Percentiles rank a stretch among this genome's conserved stretches.
These are phyloP conservation scores for Dipodascopsis uninucleata DNA, from an alignment of 805 yeast genomes.

Conservation along the genomic window DNA sequence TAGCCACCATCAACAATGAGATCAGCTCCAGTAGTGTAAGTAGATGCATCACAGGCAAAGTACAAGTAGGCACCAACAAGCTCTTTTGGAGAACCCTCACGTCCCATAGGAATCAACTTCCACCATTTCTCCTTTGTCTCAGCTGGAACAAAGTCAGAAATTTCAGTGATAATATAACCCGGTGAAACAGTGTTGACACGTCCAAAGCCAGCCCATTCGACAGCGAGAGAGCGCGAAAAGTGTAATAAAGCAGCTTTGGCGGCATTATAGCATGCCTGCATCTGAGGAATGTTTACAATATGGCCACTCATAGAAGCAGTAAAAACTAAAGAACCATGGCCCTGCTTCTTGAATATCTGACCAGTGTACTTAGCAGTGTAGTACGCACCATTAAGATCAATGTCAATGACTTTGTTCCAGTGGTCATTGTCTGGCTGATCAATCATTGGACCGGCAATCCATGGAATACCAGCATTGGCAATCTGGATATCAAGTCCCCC, in stretches of 20 bases:
- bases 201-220: conserved; percentile 89
- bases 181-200: conserved; percentile 79
- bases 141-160: conserved; percentile 34
- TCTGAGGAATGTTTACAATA: conserved; percentile 81
- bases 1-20: conserved; percentile 68
- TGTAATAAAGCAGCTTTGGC: conserved; percentile 83
- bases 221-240: conserved; percentile 70
- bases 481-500: conserved; percentile 79
- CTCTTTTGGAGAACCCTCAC: conserved; percentile 71
- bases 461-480: conserved; percentile 86
- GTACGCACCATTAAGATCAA: conserved; percentile 77
- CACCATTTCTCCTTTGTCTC: conserved; percentile 42
- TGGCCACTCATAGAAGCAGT: conserved; percentile 91
- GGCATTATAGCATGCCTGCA: conserved; percentile 81
- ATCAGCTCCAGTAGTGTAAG: conserved; percentile 77
- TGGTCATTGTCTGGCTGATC: conserved; percentile 47
- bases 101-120: conserved; percentile 54
- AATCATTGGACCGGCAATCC: conserved; percentile 63
- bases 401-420: conserved; percentile 69
- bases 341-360: conserved; percentile 66
- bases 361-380: conserved; percentile 74
- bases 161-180: conserved; percentile 77
- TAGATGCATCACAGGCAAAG: conserved; percentile 75
- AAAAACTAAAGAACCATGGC: conserved; percentile 71
- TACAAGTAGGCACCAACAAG: conserved; percentile 59